Evolutionary conservation across 2,329 filamentous ascomycete species (phyloP), one percentile per base, ranked within the genome.

Genomic region (Monosporascus sp.): DNA sequence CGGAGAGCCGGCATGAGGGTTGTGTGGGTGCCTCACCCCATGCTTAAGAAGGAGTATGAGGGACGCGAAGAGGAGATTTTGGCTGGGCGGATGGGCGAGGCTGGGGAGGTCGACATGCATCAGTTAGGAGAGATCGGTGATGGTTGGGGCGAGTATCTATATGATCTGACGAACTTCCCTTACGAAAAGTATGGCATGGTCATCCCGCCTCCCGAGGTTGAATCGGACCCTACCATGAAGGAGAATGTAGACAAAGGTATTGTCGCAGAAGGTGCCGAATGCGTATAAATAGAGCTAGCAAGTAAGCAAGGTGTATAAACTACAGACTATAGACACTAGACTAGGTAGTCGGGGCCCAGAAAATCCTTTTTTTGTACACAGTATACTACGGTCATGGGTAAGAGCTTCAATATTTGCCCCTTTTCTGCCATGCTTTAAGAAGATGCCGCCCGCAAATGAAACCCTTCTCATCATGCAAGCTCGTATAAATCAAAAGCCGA

Each of bases 1-100:
- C 78, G 94, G 51, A 83, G 94, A 60, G 94, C 94, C 0, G 93
- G 93, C 0, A 97, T 97, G 93, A 85, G 93, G 60, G 91, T 95
- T 14, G 78, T 96, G 1, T 99, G 94, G 94, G 87, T 85, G 62
- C 94, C 94, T 24, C 91, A 97, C 72, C 82, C 85, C 1, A 89
- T 84, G 65, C 74, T 99, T 50, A 78, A 88, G 72, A 76, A 82
- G 50, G 89, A 93, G 68, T 96, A 89, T 63, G 74, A 77, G 41
- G 91, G 88, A 1, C 80, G 86, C 44, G 91, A 96, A 74, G 80
- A 79, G 11, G 83, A 91, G 67, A 90, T 99, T 3, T 74, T 99
- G 22, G 93, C 94, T 0, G 94, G 92, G 0, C 74, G 84, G 61
- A 91, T 87, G 24, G 89, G 88, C 1, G 84, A 88, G 72, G 87